These are phyloP conservation scores for Septoria linicola DNA, from an alignment of 2,329 filamentous ascomycete genomes.

Conservation along the genomic window DNA sequence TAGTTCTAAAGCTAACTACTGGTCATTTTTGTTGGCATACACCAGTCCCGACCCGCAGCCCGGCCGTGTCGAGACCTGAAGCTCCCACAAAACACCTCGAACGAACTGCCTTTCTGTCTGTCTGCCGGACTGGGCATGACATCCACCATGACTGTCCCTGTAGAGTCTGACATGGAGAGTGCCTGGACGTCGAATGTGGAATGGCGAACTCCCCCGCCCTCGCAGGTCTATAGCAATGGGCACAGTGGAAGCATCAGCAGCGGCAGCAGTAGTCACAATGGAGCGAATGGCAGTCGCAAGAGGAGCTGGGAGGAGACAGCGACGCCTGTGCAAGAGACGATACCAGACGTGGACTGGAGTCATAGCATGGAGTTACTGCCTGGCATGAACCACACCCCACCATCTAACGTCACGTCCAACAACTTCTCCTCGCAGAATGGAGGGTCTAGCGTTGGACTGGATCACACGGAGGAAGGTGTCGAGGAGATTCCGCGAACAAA, in stretches of 20 bases:
- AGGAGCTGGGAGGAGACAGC: conserved; percentile 25
- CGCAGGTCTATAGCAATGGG: conserved; percentile 15
- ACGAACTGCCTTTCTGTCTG: too few relatives aligned
- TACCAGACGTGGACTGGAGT: conserved; percentile 12
- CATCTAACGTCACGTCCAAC: conserved; percentile 11
- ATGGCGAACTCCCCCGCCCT: conserved; percentile 25
- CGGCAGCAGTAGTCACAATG: conserved; percentile 7
- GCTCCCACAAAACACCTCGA: too few relatives aligned
- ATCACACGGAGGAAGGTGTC: conserved; percentile 18
- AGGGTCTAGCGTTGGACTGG: conserved; percentile 10
- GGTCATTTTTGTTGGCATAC: too few relatives aligned
- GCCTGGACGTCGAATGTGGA: conserved; percentile 15
- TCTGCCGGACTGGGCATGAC: conserved; percentile 14
- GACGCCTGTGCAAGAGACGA: conserved; percentile 14
- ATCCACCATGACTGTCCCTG: conserved; percentile 21
- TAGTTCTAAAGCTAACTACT: too few relatives aligned
- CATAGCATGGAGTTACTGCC: conserved; percentile 13
- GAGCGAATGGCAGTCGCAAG: conserved; percentile 23
- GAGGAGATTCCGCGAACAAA: conserved; percentile 25
- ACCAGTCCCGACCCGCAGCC: too few relatives aligned
- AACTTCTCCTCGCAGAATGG: conserved; percentile 19
- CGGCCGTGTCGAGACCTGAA: too few relatives aligned
- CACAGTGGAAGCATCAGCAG: not conserved
- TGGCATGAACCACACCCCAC: conserved; percentile 4
- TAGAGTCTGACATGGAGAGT: conserved; percentile 18